Evolutionary conservation across 352 stramenopile genomes (phyloP), one percentile per base, ranked within the genome.

Genomic region (Peronospora farinosa): DNA sequence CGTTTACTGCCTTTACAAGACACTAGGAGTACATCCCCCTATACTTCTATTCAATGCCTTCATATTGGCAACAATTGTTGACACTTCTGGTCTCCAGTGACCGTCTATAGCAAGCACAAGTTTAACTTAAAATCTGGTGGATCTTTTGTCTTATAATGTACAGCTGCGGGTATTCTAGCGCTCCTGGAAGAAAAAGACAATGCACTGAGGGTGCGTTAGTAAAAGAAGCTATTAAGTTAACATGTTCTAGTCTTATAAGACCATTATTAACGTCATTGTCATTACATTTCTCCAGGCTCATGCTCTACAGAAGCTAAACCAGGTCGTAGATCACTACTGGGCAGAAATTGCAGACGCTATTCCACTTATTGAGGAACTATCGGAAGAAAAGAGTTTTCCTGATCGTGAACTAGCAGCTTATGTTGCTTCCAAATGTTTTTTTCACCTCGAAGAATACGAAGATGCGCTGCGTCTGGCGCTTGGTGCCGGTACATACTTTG

Each of bases 401-500:
- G 72, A 94, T 40, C 81, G 80, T 33, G 84, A 97, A 42, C 72
- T 98, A 33, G 93, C 93, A 10, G 92, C 93, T 11, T 84, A 74
- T 28, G 81, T 98, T 35, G 91, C 92, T 13, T 97, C 89, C 61
- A 95, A 88, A 73, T 96, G 96, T 54, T 99, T 98, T 55, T 99
- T 98, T 65, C 96, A 99, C 66, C 68, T 99, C 35, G 95, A 99
- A 59, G 96, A 99, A 72, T 98, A 98, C 41, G 79, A 93, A 54
- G 88, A 97, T 57, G 88, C 93, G 19, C 69, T 98, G 44, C 84
- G 94, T 23, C 72, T 99, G 23, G 96, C 96, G 21, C 80, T 99
- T 6, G 90, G 92, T 11, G 91, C 95, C 10, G 96, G 96, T 16
- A 79, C 88, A 42, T 95, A 98, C 68, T 98, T 98, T 67, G 86